These are phyloP conservation scores for Calonectria pteridis DNA, from an alignment of 2,329 filamentous ascomycete genomes.

Conservation along the genomic window DNA sequence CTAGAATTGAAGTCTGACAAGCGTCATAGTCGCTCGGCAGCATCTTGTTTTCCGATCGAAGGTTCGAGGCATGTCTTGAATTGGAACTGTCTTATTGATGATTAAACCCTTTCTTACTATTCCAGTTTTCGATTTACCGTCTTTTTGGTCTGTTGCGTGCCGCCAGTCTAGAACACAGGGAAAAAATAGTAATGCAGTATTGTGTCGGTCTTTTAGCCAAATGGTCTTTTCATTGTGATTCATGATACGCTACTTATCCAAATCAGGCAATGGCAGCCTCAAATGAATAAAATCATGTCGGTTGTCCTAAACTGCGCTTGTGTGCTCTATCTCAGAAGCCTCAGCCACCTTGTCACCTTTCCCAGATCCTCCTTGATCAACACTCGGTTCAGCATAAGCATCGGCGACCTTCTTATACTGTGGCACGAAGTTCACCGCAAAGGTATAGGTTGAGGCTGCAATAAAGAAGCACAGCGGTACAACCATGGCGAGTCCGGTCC, in stretches of 20 bases:
- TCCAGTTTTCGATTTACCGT: too few species aligned
- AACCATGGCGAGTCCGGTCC: slow-evolving; percentile 73
- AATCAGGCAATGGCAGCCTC: not conserved
- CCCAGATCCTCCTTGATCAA: slow-evolving; percentile 48
- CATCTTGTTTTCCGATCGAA: too few species aligned
- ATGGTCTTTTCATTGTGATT: not conserved
- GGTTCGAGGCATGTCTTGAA: too few species aligned
- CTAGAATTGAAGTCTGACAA: not conserved
- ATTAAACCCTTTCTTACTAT: too few species aligned
- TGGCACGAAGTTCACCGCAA: slow-evolving; percentile 75
- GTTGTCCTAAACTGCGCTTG: not conserved
- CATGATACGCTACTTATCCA: not conserved
- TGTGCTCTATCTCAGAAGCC: not conserved
- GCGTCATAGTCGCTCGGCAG: not conserved
- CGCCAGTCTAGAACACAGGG: too few species aligned
- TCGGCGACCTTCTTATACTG: slow-evolving; percentile 74
- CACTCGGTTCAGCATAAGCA: slow-evolving; percentile 60
- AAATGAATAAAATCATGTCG: not conserved
- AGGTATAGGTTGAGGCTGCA: slow-evolving; percentile 66
- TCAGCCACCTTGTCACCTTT: not conserved
- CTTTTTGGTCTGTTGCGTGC: not conserved
- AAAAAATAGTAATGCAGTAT: not conserved
- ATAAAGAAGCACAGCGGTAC: slow-evolving; percentile 74
- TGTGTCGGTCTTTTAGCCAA: not conserved
- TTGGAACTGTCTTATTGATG: too few species aligned